phyloP scores from a whole-genome alignment of 1,284 basidiomycete species.

The Ceratorhiza oryzae-sativae region DNA sequence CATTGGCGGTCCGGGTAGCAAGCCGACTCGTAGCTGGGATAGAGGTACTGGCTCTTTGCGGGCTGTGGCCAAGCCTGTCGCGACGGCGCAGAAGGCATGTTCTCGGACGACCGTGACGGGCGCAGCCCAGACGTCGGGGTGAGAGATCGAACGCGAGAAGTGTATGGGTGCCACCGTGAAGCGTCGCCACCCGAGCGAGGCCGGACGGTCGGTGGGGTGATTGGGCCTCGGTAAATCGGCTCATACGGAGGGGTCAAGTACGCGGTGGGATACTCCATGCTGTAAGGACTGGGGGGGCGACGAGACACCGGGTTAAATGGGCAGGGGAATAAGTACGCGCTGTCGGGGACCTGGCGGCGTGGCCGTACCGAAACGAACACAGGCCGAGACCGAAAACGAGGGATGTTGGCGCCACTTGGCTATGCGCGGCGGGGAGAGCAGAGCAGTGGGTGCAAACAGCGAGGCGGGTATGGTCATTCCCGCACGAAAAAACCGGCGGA shows the following conservation, averaged over 20 bases:
- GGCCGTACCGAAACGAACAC: constrained; percentile 13
- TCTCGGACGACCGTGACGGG: constrained; percentile 13
- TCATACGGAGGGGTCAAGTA: constrained; percentile 31
- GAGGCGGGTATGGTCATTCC: constrained; percentile 21
- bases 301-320: background rate
- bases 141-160: background rate
- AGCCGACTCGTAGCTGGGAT: constrained; percentile 13
- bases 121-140: constrained; percentile 27
- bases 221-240: background rate
- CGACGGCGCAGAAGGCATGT: constrained; percentile 13
- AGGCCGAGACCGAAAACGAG: constrained; percentile 20
- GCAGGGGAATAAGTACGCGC: constrained; percentile 3
- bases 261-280: constrained; percentile 12
- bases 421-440: constrained; percentile 23
- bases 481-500: background rate
- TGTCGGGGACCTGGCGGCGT: background rate
- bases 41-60: constrained; percentile 12
- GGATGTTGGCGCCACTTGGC: constrained; percentile 22
- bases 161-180: constrained; percentile 29
- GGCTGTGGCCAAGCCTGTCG: constrained; percentile 21
- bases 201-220: constrained; percentile 7
- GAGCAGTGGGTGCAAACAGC: constrained; percentile 18
- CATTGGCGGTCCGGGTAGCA: constrained; percentile 1
- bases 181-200: constrained; percentile 12
- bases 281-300: constrained; percentile 25